Conservation (phyloP, 768 basidiomycete genomes). For the Sarcomyxa edulis region DNA sequence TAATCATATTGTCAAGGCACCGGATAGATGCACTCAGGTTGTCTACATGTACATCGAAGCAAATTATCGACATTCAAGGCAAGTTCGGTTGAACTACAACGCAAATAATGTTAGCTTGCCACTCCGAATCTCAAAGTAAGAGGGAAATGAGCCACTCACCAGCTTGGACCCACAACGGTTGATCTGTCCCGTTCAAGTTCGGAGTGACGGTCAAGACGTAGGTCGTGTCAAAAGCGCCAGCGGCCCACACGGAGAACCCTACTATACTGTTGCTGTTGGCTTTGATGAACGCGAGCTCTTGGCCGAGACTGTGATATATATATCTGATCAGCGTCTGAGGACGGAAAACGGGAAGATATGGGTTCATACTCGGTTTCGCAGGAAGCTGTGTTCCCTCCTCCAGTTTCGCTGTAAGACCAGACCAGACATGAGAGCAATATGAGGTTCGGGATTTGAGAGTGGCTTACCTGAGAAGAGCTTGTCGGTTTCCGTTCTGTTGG, state of each 20-base stretch:
- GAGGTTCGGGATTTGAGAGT: too few species aligned
- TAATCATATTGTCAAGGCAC: too few species aligned
- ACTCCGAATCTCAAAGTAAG: too few species aligned
- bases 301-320: constrained; percentile 26
- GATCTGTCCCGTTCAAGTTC: constrained; percentile 39
- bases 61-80: too few species aligned
- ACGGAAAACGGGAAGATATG: constrained; percentile 7
- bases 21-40: background rate
- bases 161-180: constrained; percentile 37
- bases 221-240: constrained; percentile 43
- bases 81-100: too few species aligned
- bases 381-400: constrained; percentile 45
- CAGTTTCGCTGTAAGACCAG: too few species aligned
- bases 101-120: too few species aligned
- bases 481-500: constrained; percentile 28
- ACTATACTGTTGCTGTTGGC: constrained; percentile 33
- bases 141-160: constrained; percentile 29
- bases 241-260: constrained; percentile 53
- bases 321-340: constrained; percentile 7
- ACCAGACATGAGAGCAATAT: too few species aligned
- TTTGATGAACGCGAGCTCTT: constrained; percentile 42
- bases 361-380: constrained; percentile 32
- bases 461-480: constrained; percentile 27
- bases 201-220: constrained; percentile 48
- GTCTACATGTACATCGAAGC: background rate